phyloP scores from a whole-genome alignment of 441 rosid genomes.

The Erodium chrysanthum region DNA sequence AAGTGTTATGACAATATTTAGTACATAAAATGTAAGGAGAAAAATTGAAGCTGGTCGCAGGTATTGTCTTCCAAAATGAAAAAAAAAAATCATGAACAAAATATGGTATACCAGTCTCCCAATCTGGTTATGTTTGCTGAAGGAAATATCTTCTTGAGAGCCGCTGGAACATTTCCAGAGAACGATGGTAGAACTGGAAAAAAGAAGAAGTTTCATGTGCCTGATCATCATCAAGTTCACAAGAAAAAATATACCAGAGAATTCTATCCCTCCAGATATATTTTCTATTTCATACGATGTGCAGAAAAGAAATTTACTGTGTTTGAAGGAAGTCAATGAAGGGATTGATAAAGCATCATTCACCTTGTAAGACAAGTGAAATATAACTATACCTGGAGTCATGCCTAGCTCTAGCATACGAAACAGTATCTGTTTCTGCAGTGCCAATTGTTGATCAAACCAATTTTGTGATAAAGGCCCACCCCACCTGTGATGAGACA shows the following conservation, averaged over 20 bases:
- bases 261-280: not conserved
- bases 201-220: constrained; percentile 16
- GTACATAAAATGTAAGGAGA: not conserved
- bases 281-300: not conserved
- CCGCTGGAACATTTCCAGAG: constrained; percentile 94
- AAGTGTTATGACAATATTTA: not conserved
- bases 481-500: constrained; percentile 67
- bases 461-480: constrained; percentile 81
- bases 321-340: not conserved
- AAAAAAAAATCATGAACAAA: not conserved
- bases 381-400: constrained; percentile 65
- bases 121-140: constrained; percentile 78
- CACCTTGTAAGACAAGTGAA: constrained; percentile 9
- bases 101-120: constrained; percentile 66
- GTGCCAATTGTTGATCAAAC: constrained; percentile 62
- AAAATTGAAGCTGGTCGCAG: not conserved
- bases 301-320: constrained; percentile 2
- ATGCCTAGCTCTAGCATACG: constrained; percentile 88
- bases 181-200: constrained; percentile 85
- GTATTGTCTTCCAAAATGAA: not conserved
- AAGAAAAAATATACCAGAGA: not conserved
- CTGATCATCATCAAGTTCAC: constrained; percentile 7
- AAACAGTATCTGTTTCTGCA: constrained; percentile 76
- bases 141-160: constrained; percentile 63
- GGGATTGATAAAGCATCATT: constrained; percentile 3